Evolutionary conservation across 192 early-diverging fungal genomes (phyloP).

Genomic region (Backusella macrospora): DNA sequence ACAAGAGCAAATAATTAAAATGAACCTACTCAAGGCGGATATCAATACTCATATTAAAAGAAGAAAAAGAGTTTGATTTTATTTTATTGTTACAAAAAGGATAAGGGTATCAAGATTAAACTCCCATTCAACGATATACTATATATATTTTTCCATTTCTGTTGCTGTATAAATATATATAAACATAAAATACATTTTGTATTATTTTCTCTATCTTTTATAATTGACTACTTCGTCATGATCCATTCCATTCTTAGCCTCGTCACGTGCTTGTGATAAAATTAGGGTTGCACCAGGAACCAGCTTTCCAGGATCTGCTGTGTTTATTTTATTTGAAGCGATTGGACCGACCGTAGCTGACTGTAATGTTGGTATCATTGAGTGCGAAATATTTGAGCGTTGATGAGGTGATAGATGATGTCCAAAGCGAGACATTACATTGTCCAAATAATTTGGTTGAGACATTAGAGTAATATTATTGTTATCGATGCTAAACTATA

Average conservation of each 20-base stretch:
- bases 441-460: conserved; percentile 24
- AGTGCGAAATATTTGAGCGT: conserved; percentile 22
- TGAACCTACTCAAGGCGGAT: not conserved
- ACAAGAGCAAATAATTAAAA: not conserved
- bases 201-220: not conserved
- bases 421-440: conserved; percentile 30
- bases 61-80: not conserved
- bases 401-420: conserved; percentile 26
- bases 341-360: not conserved
- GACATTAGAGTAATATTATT: not conserved
- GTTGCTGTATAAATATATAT: not conserved
- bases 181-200: not conserved
- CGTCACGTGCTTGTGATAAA: conserved; percentile 6
- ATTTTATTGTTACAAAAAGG: not conserved
- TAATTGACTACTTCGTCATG: not conserved
- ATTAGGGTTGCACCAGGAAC: conserved; percentile 8
- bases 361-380: conserved; percentile 19
- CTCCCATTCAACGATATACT: not conserved
- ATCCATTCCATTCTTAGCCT: not conserved
- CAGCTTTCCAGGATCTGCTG: not conserved
- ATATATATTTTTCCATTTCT: not conserved
- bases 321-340: not conserved
- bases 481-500: not conserved
- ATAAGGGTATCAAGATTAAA: conserved; percentile 3
- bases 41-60: not conserved